These are phyloP conservation scores for Camptophora hylomeconis DNA, from an alignment of 2,329 filamentous ascomycete species.

Conservation along the genomic window DNA sequence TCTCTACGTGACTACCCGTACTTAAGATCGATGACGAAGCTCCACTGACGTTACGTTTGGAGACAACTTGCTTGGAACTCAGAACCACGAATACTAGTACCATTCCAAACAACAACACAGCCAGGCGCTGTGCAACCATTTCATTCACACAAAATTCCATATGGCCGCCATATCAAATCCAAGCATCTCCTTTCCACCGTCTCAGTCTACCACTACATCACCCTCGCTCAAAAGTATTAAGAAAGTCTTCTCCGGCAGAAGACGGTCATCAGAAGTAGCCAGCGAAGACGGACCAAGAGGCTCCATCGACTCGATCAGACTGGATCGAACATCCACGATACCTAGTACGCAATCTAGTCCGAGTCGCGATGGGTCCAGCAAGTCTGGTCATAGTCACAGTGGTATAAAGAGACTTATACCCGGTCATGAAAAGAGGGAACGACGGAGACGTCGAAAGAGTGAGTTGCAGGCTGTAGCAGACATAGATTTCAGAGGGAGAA, in stretches of 20 bases:
- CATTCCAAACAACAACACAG: too few species aligned
- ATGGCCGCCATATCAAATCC: constrained; percentile 13
- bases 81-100: too few species aligned
- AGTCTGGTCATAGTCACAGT: constrained; percentile 27
- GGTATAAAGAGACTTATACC: constrained; percentile 41
- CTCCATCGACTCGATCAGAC: constrained; percentile 27
- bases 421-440: constrained; percentile 30
- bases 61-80: too few species aligned
- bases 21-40: too few species aligned
- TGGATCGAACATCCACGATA: constrained; percentile 20
- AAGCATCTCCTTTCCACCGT: constrained; percentile 11
- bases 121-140: too few species aligned
- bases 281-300: constrained; percentile 13
- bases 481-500: constrained; percentile 11
- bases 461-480: constrained; percentile 12
- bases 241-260: constrained; percentile 23
- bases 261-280: constrained; percentile 19
- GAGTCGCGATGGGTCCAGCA: constrained; percentile 26
- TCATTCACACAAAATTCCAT: too few species aligned
- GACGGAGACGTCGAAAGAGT: constrained; percentile 22
- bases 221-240: constrained; percentile 23
- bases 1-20: too few species aligned
- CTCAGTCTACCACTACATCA: constrained; percentile 16
- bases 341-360: constrained; percentile 23
- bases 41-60: too few species aligned